phyloP scores from a whole-genome alignment of 78 protist genomes.

The Guillardia theta region DNA sequence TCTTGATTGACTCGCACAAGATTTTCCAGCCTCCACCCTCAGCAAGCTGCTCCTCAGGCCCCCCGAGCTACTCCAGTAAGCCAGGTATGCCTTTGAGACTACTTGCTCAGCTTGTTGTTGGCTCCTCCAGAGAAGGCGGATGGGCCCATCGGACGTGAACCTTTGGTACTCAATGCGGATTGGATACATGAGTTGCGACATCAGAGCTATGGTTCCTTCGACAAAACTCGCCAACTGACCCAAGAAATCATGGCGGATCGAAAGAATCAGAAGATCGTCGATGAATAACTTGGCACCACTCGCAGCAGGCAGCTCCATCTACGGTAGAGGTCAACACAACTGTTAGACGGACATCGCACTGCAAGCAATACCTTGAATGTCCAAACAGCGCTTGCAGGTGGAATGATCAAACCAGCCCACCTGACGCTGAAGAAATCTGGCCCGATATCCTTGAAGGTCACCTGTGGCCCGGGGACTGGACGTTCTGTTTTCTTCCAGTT shows the following conservation, averaged over 20 bases:
- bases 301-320: neutral
- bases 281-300: constrained; percentile 19
- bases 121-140: neutral
- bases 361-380: no score
- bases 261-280: neutral
- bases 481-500: neutral
- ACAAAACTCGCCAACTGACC: neutral
- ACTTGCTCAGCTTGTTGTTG: neutral
- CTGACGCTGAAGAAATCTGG: constrained; percentile 35
- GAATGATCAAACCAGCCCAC: neutral
- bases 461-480: neutral
- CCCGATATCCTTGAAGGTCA: neutral
- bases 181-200: neutral
- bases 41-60: neutral
- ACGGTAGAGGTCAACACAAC: no score
- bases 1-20: neutral
- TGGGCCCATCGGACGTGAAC: neutral
- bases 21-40: neutral
- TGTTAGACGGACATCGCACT: no score
- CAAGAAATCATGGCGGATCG: no score
- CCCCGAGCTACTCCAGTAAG: neutral
- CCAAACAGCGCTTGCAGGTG: neutral
- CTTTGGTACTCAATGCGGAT: neutral
- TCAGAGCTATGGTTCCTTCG: constrained; percentile 39
- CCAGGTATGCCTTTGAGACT: neutral